Percentiles rank a stretch among this genome's conserved stretches.
phyloP scores from a whole-genome alignment of 805 yeast genomes.

The Kuraishia floccosa region DNA sequence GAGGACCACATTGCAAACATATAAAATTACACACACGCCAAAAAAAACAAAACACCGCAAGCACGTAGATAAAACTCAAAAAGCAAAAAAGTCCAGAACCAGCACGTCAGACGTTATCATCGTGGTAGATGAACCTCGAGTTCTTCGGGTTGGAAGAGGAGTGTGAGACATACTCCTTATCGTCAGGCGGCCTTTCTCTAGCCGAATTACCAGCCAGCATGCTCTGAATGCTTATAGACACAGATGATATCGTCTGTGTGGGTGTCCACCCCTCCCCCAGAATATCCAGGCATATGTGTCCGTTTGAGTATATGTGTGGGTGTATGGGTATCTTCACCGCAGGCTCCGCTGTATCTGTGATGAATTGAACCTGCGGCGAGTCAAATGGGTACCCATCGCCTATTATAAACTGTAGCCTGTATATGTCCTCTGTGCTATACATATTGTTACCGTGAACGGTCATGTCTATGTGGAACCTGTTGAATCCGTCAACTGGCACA shows the following conservation, averaged over 20 bases:
- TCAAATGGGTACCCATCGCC: slow-evolving; percentile 42
- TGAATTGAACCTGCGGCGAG: slow-evolving; percentile 46
- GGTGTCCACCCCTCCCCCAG: slow-evolving; percentile 63
- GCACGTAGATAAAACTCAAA: too few relatives aligned
- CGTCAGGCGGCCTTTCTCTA: slow-evolving; percentile 46
- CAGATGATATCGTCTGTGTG: slow-evolving; percentile 36
- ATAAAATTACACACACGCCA: too few relatives aligned
- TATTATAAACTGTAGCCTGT: slow-evolving; percentile 30
- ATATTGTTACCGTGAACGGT: slow-evolving; percentile 21
- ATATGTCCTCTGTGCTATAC: slow-evolving; percentile 22
- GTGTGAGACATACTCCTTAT: slow-evolving; percentile 29
- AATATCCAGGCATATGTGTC: slow-evolving; percentile 65
- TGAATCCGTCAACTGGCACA: not conserved
- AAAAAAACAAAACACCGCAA: too few relatives aligned
- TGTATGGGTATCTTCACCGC: slow-evolving; percentile 42
- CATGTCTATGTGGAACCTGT: slow-evolving; percentile 23
- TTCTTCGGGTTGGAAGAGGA: slow-evolving; percentile 52
- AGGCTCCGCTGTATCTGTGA: slow-evolving; percentile 11
- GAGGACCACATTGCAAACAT: too few relatives aligned
- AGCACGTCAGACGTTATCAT: slow-evolving; percentile 44
- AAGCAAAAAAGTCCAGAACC: too few relatives aligned
- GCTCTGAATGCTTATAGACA: slow-evolving; percentile 50
- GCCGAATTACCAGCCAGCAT: slow-evolving; percentile 41
- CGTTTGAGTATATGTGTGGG: slow-evolving; percentile 68
- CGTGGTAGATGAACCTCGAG: slow-evolving; percentile 44